Conservation (phyloP, 352 stramenopile species). For the Pythium oligandrum region DNA sequence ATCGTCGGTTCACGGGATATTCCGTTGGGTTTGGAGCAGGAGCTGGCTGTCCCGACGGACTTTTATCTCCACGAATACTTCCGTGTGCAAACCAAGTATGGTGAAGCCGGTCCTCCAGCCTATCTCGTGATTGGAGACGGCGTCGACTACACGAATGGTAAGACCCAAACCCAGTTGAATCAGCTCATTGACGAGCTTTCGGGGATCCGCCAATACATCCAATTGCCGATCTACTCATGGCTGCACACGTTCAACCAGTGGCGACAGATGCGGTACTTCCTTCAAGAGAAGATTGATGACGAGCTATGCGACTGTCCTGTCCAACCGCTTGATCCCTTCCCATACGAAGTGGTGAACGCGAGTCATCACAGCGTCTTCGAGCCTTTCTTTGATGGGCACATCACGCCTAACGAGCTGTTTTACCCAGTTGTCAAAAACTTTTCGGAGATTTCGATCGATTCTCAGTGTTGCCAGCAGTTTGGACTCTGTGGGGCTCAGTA, state of each 20-base stretch:
- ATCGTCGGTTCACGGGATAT: slow-evolving; percentile 53
- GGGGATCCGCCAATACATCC: slow-evolving; percentile 69
- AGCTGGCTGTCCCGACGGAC: slow-evolving; percentile 81
- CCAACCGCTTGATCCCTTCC: slow-evolving; percentile 75
- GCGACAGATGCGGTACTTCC: slow-evolving; percentile 79
- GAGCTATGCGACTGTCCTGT: slow-evolving; percentile 60
- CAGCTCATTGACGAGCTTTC: slow-evolving; percentile 71
- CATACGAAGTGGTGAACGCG: slow-evolving; percentile 52
- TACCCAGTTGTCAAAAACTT: slow-evolving; percentile 85
- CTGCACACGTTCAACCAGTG: slow-evolving; percentile 86
- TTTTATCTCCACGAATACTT: slow-evolving; percentile 91
- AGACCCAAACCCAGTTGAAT: slow-evolving; percentile 48
- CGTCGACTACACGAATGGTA: slow-evolving; percentile 68
- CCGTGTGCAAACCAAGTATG: slow-evolving; percentile 73
- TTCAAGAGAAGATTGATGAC: slow-evolving; percentile 64
- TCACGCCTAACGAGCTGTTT: slow-evolving; percentile 65
- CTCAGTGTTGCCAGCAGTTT: slow-evolving; percentile 85
- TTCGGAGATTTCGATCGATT: slow-evolving; percentile 83
- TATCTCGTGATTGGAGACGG: slow-evolving; percentile 70
- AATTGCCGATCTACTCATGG: slow-evolving; percentile 85
- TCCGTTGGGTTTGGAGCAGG: slow-evolving; percentile 83
- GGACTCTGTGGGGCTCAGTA: slow-evolving; percentile 86
- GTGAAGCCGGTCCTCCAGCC: slow-evolving; percentile 81
- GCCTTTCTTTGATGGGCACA: slow-evolving; percentile 15
- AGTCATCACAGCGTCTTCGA: slow-evolving; percentile 10